phyloP scores from a whole-genome alignment of 164 flowering plant species.

The Magnolia changhungtana region DNA sequence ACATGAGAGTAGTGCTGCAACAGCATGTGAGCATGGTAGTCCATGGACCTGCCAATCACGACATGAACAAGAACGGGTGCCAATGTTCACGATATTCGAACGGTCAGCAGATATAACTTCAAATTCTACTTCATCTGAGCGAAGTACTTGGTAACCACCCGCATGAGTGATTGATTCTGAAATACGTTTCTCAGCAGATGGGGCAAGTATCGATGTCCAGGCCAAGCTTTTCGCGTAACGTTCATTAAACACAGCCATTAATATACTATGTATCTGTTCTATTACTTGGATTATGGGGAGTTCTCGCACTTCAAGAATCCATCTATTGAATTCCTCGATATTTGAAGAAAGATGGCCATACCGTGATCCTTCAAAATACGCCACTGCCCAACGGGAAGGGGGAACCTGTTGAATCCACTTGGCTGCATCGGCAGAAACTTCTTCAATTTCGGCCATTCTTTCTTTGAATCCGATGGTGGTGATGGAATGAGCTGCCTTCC shows the following conservation, averaged over 20 bases:
- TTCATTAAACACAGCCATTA: constrained; percentile 54
- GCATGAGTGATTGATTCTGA: constrained; percentile 46
- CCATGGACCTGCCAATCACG: constrained; percentile 83
- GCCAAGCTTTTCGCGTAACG: constrained; percentile 38
- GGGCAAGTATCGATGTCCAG: constrained; percentile 61
- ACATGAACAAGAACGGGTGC: constrained; percentile 60
- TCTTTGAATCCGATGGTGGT: constrained; percentile 48
- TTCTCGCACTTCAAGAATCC: constrained; percentile 73
- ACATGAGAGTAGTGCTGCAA: constrained; percentile 69
- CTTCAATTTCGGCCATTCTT: constrained; percentile 66
- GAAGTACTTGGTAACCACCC: constrained; percentile 56
- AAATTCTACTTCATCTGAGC: constrained; percentile 79
- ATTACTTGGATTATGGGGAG: constrained; percentile 75
- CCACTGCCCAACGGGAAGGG: constrained; percentile 63
- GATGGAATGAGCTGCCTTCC: constrained; percentile 72
- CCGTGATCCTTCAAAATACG: constrained; percentile 60
- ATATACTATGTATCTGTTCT: constrained; percentile 54
- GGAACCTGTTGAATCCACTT: constrained; percentile 61
- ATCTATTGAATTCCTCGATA: constrained; percentile 54
- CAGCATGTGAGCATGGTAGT: constrained; percentile 81
- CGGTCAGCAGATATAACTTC: constrained; percentile 67
- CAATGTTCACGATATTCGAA: constrained; percentile 71
- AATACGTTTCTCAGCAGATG: constrained; percentile 65
- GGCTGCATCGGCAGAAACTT: constrained; percentile 65
- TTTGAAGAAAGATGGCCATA: constrained; percentile 70